Percentiles rank a stretch among this genome's conserved stretches.
phyloP scores from a whole-genome alignment of 176 grass and related monocot genomes.

The Ensete ventricosum region DNA sequence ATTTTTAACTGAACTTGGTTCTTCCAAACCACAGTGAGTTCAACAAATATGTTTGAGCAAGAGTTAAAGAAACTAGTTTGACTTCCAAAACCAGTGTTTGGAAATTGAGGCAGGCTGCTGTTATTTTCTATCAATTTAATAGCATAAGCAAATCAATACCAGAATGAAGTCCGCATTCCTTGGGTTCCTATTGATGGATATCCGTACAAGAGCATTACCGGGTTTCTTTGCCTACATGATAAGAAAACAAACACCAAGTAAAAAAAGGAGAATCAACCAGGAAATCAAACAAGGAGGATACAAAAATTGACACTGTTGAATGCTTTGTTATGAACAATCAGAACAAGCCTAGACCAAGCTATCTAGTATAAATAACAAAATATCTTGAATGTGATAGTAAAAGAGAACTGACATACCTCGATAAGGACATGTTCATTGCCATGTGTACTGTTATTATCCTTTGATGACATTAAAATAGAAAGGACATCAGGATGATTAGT shows the following conservation, averaged over 20 bases:
- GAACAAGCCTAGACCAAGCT: conserved; percentile 5
- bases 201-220: conserved; percentile 70
- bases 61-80: background rate
- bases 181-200: conserved; percentile 48
- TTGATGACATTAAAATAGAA: conserved; percentile 50
- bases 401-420: conserved; percentile 33
- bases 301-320: background rate
- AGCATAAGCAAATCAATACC: conserved; percentile 40
- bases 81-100: background rate
- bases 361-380: conserved; percentile 2
- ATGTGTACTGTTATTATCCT: conserved; percentile 46
- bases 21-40: no score
- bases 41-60: background rate
- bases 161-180: conserved; percentile 69
- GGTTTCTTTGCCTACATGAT: conserved; percentile 56
- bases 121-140: background rate
- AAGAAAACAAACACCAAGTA: conserved; percentile 11
- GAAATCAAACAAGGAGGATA: background rate
- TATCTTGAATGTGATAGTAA: conserved; percentile 5
- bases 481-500: conserved; percentile 91
- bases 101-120: background rate
- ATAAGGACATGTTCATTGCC: conserved; percentile 41
- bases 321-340: conserved; percentile 3
- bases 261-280: background rate
- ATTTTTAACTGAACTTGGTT: background rate